Evolutionary conservation across 2,329 filamentous ascomycete species (phyloP), one percentile per base, ranked within the genome.

Genomic region (Aspergillus sp.): DNA sequence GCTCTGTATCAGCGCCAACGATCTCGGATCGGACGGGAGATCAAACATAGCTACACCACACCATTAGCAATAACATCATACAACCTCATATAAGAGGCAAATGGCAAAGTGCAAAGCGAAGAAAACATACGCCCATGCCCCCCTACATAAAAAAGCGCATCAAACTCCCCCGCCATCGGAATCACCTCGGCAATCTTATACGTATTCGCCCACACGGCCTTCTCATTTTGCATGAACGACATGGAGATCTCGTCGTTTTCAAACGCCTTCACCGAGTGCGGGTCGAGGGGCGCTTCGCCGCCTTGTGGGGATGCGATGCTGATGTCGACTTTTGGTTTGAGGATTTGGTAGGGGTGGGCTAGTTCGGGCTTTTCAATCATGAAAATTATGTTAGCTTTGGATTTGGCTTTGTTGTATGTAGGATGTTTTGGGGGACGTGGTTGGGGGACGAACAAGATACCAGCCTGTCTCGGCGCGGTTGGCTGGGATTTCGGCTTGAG

Each of bases 271-370:
- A 83, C 67, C 9, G 69, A 83, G 49, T 34, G 50, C 1, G 73
- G 76, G 68, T 84, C 81, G 1, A 84, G 70, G 0, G 80, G 79
- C 0, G 81, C 73, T 11, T 66, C 66, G 46, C 80, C 79, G 50
- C 81, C 81, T 37, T 70, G 68, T 40, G 81, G 80, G 1, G 80
- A 83, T 39, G 78, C 79, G 27, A 81, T 65, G 44, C 71, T 71
- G 36, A 83, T 53, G 36, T 77, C 71, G 46, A 65, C 68, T 56
- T 76, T 72, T 53, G 71, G 69, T 27, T 66, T 50, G 37, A 83
- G 71, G 45, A 76, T 70, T 37, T 78, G 68, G 66, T 81, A 80
- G 9, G 81, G 79, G 66, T 84, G 81, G 38, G 81, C 75, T 40
- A 84, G 67, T 58, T 85, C 81, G 6, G 48, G 65, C 68, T 72